A percentile compares a stretch with the other conserved stretches of the same genome.
Conservation (phyloP, 2,329 filamentous ascomycete species). For the Lecanicillium sp. region DNA sequence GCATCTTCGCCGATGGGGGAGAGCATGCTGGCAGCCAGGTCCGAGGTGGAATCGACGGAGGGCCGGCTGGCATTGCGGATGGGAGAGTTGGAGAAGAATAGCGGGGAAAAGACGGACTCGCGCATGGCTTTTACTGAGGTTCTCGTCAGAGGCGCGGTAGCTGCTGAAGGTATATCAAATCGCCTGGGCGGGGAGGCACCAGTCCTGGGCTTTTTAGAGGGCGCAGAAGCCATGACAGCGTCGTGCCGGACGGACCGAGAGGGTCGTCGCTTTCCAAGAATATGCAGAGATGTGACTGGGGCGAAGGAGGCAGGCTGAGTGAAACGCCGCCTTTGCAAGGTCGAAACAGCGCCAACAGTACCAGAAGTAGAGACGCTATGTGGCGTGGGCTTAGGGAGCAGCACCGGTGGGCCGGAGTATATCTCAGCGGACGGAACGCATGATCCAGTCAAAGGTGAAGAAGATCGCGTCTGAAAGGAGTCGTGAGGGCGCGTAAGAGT, state of each 20-base stretch:
- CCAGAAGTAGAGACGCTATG: background rate
- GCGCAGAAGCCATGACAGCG: conserved; percentile 28
- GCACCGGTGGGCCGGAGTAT: conserved; percentile 3
- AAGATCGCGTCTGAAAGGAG: background rate
- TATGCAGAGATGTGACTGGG: background rate
- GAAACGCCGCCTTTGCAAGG: background rate
- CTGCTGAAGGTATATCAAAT: conserved; percentile 35
- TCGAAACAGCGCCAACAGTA: background rate
- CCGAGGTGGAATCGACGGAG: conserved; percentile 32
- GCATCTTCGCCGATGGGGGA: conserved; percentile 38
- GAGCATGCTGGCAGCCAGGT: conserved; percentile 42
- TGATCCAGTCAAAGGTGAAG: conserved; percentile 1
- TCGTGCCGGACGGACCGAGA: conserved; percentile 18
- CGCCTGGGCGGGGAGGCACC: conserved; percentile 40
- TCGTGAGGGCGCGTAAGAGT: background rate
- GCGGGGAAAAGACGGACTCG: conserved; percentile 41
- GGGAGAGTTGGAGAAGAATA: conserved; percentile 46
- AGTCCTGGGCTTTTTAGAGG: conserved; percentile 42
- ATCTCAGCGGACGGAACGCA: conserved; percentile 3
- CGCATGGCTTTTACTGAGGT: conserved; percentile 22
- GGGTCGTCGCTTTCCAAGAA: conserved; percentile 23
- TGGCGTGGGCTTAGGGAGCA: background rate
- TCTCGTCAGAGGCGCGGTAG: conserved; percentile 18
- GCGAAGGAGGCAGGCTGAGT: background rate
- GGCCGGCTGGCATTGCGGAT: conserved; percentile 32